Evolutionary conservation across 164 flowering plant species (phyloP).

Genomic region (Nymphaea thermarum): DNA sequence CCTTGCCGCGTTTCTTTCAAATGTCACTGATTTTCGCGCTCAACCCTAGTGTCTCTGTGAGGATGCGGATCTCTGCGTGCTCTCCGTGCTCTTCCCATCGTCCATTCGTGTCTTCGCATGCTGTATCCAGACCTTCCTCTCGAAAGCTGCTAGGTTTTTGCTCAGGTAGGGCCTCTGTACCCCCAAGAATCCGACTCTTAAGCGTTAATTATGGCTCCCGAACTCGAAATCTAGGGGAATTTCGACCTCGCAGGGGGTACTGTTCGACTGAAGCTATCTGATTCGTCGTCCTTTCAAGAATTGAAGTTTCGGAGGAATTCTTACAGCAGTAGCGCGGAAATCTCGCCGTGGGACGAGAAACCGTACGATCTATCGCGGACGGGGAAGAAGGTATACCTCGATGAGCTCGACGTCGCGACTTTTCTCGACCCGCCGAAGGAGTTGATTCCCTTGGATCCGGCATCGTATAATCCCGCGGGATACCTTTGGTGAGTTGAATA

Average conservation of each 20-base stretch:
- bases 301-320: neutral
- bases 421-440: constrained; percentile 72
- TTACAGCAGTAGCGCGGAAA: neutral
- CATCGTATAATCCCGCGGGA: constrained; percentile 64
- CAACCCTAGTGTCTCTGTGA: neutral
- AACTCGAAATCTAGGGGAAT: neutral
- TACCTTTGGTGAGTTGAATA: constrained; percentile 48
- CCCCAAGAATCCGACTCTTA: neutral
- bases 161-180: neutral
- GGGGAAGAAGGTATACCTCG: constrained; percentile 37
- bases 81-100: neutral
- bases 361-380: constrained; percentile 30
- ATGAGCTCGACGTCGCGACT: constrained; percentile 54
- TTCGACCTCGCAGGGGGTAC: neutral
- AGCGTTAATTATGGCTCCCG: neutral
- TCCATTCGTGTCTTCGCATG: neutral
- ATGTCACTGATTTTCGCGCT: too few species aligned
- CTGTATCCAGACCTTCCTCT: neutral
- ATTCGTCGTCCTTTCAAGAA: neutral
- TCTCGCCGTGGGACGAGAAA: constrained; percentile 45
- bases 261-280: neutral
- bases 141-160: neutral
- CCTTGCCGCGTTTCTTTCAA: too few species aligned
- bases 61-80: neutral
- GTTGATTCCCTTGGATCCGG: constrained; percentile 60